Percentiles rank a stretch among this genome's conserved stretches.
These are phyloP conservation scores for Psidium friedrichsthalianum DNA, from an alignment of 345 rosid genomes.

Conservation along the genomic window DNA sequence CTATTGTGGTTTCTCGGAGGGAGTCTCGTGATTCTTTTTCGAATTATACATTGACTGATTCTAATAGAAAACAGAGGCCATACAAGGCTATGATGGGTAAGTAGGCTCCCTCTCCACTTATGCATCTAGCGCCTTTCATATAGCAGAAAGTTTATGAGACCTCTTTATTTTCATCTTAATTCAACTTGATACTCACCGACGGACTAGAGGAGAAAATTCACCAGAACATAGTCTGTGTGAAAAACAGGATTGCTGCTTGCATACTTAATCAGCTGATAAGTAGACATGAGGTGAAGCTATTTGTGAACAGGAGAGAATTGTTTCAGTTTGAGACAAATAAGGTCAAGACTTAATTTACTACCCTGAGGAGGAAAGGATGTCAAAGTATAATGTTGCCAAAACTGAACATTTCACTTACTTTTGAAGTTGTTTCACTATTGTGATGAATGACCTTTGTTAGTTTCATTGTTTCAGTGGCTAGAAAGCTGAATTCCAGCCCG, in stretches of 20 bases:
- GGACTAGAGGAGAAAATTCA: neutral
- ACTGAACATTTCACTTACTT: neutral
- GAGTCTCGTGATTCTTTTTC: conserved; percentile 43
- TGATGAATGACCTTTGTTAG: neutral
- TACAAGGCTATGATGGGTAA: conserved; percentile 45
- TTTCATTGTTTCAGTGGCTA: conserved; percentile 20
- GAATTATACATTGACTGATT: conserved; percentile 45
- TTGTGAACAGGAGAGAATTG: neutral
- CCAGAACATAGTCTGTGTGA: neutral
- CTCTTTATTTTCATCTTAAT: neutral
- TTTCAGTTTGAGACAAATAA: neutral
- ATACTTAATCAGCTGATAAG: neutral
- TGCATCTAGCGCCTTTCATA: neutral
- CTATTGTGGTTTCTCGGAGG: conserved; percentile 51
- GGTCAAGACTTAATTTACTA: neutral
- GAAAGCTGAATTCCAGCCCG: conserved; percentile 27
- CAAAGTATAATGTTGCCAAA: neutral
- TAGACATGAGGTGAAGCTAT: neutral
- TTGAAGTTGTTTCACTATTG: neutral
- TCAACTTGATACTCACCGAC: neutral
- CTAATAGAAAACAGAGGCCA: conserved; percentile 46
- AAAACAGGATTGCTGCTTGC: neutral
- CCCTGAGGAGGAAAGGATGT: neutral
- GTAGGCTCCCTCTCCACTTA: conserved; percentile 4
- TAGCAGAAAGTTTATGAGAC: neutral